These are phyloP conservation scores for Pseudonitzschia pungens DNA, from an alignment of 108 stramenopile species.

Conservation along the genomic window DNA sequence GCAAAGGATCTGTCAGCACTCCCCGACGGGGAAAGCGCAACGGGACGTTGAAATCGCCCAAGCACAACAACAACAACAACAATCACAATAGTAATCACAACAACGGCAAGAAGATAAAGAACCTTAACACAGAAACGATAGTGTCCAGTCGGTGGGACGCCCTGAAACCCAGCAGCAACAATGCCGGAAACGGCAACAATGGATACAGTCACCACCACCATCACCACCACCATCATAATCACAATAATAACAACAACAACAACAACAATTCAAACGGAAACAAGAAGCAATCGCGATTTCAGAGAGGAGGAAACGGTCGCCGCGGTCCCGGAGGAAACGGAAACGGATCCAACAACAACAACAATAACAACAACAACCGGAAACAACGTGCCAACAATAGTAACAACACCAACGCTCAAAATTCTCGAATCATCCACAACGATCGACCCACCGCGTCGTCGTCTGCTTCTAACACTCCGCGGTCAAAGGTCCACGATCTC, in stretches of 20 bases:
- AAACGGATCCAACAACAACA: neutral
- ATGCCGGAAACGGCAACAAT: neutral
- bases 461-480: too few species aligned
- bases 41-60: conserved; percentile 7
- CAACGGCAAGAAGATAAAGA: neutral
- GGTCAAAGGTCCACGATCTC: too few species aligned
- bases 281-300: neutral
- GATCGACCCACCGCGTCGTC: neutral
- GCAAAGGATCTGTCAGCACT: conserved; percentile 3
- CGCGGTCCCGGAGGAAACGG: neutral
- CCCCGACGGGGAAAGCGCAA: neutral
- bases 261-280: conserved; percentile 5
- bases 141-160: conserved; percentile 37
- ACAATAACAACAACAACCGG: neutral
- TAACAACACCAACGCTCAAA: too few species aligned
- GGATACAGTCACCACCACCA: neutral
- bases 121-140: neutral
- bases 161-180: conserved; percentile 21
- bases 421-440: neutral
- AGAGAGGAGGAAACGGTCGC: conserved; percentile 1
- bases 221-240: neutral
- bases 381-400: neutral
- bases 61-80: neutral
- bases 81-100: neutral
- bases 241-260: neutral